Conservation (phyloP, 306 rosid species). For the Nissolia schottii region DNA sequence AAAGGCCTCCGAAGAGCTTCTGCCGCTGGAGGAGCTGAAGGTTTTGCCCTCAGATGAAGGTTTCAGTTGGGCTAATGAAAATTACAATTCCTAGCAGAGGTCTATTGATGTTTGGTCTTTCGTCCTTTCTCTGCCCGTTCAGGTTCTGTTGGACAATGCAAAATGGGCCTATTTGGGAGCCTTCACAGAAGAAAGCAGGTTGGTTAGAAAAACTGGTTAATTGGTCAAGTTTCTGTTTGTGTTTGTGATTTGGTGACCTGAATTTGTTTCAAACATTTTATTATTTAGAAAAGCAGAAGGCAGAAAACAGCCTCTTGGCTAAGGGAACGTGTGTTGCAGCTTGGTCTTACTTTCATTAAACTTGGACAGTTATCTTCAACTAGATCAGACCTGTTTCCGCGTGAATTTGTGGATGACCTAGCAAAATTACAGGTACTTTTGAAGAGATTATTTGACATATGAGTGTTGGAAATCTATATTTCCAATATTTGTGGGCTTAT, state of each 20-base stretch:
- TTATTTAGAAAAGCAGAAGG: slow-evolving; percentile 60
- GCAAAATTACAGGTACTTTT: slow-evolving; percentile 67
- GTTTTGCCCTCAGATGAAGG: slow-evolving; percentile 89
- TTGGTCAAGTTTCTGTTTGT: neutral
- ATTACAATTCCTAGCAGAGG: slow-evolving; percentile 82
- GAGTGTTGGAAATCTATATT: no score
- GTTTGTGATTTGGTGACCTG: neutral
- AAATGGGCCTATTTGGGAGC: slow-evolving; percentile 90
- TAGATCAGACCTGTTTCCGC: slow-evolving; percentile 82
- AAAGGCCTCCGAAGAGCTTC: slow-evolving; percentile 42
- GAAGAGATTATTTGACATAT: neutral
- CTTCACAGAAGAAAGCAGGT: slow-evolving; percentile 91
- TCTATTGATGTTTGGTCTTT: slow-evolving; percentile 90
- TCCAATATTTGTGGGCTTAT: no score
- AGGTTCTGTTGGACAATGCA: slow-evolving; percentile 68
- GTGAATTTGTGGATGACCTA: slow-evolving; percentile 81
- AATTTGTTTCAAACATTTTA: neutral
- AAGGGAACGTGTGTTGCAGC: slow-evolving; percentile 72
- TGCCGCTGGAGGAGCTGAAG: slow-evolving; percentile 69
- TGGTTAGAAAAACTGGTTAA: neutral
- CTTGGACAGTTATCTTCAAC: slow-evolving; percentile 85
- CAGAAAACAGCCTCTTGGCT: slow-evolving; percentile 76
- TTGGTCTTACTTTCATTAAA: slow-evolving; percentile 88
- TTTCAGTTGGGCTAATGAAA: slow-evolving; percentile 93
- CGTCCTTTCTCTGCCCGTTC: slow-evolving; percentile 71